Evolutionary conservation across 1,284 basidiomycete species (phyloP).

Genomic region (Sutorius eximius): DNA sequence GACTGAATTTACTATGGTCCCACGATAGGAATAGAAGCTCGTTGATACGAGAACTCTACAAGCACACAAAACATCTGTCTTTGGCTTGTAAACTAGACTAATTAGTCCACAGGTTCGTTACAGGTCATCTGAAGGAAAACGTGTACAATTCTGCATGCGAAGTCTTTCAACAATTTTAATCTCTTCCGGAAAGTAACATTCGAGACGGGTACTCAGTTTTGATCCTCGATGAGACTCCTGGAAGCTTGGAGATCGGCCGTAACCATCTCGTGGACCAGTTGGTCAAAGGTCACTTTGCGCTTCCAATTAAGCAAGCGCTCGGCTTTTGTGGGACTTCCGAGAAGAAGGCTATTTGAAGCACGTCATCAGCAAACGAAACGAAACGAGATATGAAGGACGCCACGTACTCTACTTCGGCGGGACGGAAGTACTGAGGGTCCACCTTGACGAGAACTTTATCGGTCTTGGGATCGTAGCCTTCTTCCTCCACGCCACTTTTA

Average conservation of each 20-base stretch:
- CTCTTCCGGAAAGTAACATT: not conserved
- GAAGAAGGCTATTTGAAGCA: conserved; percentile 56
- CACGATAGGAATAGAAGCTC: not conserved
- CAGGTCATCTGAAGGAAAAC: not conserved
- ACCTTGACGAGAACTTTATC: conserved; percentile 75
- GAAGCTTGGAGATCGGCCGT: conserved; percentile 71
- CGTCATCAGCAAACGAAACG: conserved; percentile 10
- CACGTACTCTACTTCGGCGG: conserved; percentile 89
- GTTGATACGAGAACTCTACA: not conserved
- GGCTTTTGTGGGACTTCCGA: conserved; percentile 83
- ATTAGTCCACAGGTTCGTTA: conserved; percentile 2
- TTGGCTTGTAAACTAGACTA: conserved; percentile 5
- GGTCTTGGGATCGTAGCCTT: conserved; percentile 67
- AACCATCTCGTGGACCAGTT: conserved; percentile 89
- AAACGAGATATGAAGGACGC: conserved; percentile 7
- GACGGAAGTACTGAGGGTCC: conserved; percentile 81
- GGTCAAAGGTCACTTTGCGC: conserved; percentile 75
- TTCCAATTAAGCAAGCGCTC: conserved; percentile 85
- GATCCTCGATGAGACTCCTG: conserved; percentile 73
- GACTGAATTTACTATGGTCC: not conserved
- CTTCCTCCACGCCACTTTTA: conserved; percentile 70
- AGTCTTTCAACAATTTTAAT: not conserved
- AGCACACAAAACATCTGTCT: not conserved
- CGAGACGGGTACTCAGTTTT: conserved; percentile 51
- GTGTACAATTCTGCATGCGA: not conserved